Evolutionary conservation across 768 basidiomycete species (phyloP), one percentile per base, ranked within the genome.

Genomic region (Rhodosporidiobolus odoratus): DNA sequence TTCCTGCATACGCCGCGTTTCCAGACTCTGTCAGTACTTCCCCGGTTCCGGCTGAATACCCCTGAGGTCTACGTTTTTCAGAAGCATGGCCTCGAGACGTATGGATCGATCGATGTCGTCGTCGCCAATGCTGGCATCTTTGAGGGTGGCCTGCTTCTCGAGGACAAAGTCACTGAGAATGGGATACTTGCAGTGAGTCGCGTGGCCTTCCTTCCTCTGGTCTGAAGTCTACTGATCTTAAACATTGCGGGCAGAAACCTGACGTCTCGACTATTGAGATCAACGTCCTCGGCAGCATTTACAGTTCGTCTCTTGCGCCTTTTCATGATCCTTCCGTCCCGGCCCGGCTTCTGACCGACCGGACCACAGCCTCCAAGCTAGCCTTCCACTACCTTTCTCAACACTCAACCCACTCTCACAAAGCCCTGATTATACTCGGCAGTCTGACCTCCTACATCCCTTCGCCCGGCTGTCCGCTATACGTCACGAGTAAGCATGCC

Each of bases 51-150:
- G n/a, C n/a, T n/a, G n/a, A n/a, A n/a, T n/a, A n/a, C n/a, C n/a
- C n/a, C n/a, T n/a, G n/a, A n/a, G n/a, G n/a, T n/a, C 58, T 13
- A 45, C 48, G 48, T 9, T 23, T 17, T 23, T 17, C 48, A 61
- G 59, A 47, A 61, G 43, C 59, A 48, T 35, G 45, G 45, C 23
- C 34, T 48, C 23, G 1, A 4, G 23, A 61, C 45, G 12, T 61
- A 30, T 43, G 40, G 27, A 21, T 27, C 41, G 6, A 19, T 41
- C 40, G 4, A 27, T 27, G 37, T 32, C 41, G 58, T 59, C 58
- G n/a, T 59, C 58, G 58, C 58, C 27, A 59, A 43, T 43, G 58
- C 41, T 21, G 38, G 58, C 32, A 35, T 61, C 34, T 61, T 48
- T n/a, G 45, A 48, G 34, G 4, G 17, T 25, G 59, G 43, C 32